Evolutionary conservation across 2,329 filamentous ascomycete species (phyloP).

Genomic region (Byssothecium circinans): DNA sequence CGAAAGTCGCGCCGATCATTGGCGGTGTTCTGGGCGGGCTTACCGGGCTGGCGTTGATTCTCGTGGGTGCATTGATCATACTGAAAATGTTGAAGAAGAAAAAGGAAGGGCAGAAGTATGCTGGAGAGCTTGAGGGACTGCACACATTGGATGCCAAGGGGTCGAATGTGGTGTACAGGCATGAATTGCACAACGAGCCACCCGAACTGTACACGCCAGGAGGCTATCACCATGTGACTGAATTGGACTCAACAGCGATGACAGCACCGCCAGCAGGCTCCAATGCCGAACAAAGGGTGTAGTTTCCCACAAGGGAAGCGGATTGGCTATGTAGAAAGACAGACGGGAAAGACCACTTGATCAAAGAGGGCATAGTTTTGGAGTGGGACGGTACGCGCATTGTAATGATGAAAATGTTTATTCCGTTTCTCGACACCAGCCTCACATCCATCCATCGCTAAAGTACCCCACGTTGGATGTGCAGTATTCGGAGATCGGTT

Average conservation of each 20-base stretch:
- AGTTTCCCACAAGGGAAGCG: too few relatives aligned
- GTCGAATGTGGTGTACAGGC: too few relatives aligned
- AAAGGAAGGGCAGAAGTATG: background rate
- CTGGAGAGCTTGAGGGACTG: background rate
- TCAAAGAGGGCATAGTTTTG: too few relatives aligned
- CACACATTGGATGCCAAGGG: too few relatives aligned
- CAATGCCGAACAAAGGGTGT: too few relatives aligned
- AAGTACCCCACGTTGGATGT: background rate
- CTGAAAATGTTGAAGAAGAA: background rate
- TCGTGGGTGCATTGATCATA: background rate
- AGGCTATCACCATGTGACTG: too few relatives aligned
- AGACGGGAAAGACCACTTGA: too few relatives aligned
- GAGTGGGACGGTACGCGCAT: background rate
- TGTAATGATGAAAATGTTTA: background rate
- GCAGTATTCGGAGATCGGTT: background rate
- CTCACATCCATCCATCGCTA: background rate
- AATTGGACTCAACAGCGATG: too few relatives aligned
- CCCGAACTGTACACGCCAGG: too few relatives aligned
- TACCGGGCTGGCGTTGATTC: background rate
- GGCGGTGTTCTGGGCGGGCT: constrained; percentile 2
- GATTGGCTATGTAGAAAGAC: too few relatives aligned
- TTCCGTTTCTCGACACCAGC: background rate
- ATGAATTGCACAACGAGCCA: too few relatives aligned
- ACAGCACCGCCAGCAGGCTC: too few relatives aligned
- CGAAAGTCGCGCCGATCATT: constrained; percentile 1